These are phyloP conservation scores for Hypholoma fasciculare DNA, from an alignment of 768 basidiomycete genomes.

Conservation along the genomic window DNA sequence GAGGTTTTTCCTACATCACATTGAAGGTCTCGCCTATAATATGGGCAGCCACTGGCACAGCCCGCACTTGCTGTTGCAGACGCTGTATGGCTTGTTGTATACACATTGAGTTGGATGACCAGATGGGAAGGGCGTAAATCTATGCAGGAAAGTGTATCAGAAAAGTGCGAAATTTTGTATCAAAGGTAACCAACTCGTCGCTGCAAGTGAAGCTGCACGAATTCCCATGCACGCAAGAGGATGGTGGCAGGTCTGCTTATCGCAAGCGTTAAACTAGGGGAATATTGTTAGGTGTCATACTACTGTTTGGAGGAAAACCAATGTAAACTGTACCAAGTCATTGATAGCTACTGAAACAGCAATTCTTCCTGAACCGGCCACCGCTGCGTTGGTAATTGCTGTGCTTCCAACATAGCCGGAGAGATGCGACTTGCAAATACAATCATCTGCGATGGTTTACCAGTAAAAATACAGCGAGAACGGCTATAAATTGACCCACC, in stretches of 20 bases:
- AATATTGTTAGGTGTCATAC: background rate
- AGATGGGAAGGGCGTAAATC: conserved; percentile 29
- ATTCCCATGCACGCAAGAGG: conserved; percentile 36
- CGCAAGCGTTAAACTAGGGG: conserved; percentile 9
- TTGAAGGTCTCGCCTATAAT: conserved; percentile 30
- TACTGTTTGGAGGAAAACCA: background rate
- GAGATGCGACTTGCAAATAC: conserved; percentile 42
- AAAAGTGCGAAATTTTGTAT: background rate
- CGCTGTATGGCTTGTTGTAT: conserved; percentile 38
- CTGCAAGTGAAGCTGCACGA: conserved; percentile 49
- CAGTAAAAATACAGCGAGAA: background rate
- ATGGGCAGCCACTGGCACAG: conserved; percentile 28
- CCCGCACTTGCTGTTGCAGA: conserved; percentile 54
- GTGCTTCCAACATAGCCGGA: conserved; percentile 34
- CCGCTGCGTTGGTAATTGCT: conserved; percentile 26
- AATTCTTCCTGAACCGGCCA: conserved; percentile 27
- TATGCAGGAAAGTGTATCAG: background rate
- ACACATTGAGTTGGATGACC: conserved; percentile 37
- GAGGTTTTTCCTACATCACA: conserved; percentile 40
- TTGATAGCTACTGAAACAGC: conserved; percentile 30
- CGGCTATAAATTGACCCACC: conserved; percentile 15
- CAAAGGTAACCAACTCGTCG: conserved; percentile 34
- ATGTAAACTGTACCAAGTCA: conserved; percentile 28
- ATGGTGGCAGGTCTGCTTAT: conserved; percentile 32
- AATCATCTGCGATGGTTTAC: conserved; percentile 30